Conservation (phyloP, 129 eudicot genomes). For the Ambrosia trifida region DNA sequence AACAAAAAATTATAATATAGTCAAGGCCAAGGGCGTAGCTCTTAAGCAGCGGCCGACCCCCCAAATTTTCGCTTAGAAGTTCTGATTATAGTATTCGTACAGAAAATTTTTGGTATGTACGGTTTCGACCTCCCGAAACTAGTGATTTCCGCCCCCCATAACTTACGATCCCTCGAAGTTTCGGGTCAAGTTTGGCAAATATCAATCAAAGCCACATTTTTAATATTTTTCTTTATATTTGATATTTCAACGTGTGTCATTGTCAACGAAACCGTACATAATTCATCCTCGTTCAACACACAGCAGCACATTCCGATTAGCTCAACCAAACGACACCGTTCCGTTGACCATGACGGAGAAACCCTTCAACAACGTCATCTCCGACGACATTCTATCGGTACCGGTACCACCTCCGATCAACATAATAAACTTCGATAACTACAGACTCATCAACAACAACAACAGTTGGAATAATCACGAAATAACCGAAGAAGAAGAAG, state of each 20-base stretch:
- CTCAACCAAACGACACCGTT: background rate
- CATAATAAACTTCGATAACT: slow-evolving; percentile 26
- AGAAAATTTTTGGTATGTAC: no score
- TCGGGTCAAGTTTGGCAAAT: no score
- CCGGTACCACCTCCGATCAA: slow-evolving; percentile 23
- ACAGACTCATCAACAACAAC: slow-evolving; percentile 12
- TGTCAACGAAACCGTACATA: slow-evolving; percentile 15
- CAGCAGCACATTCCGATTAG: background rate
- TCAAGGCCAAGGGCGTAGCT: no score
- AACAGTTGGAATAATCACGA: slow-evolving; percentile 22
- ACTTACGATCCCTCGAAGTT: no score
- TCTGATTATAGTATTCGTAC: no score
- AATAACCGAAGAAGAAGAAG: slow-evolving; percentile 24
- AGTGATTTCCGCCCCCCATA: no score
- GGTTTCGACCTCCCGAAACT: no score
- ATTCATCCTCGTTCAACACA: background rate
- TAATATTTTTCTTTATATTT: background rate
- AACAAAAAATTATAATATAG: no score
- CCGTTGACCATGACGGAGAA: slow-evolving; percentile 18
- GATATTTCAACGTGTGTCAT: slow-evolving; percentile 15
- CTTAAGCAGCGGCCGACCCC: no score
- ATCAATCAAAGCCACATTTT: no score
- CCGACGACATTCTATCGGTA: slow-evolving; percentile 1
- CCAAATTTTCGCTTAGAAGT: no score
- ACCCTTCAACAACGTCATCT: background rate